These are phyloP conservation scores for Alternaria metachromatica DNA, from an alignment of 2,329 filamentous ascomycete genomes.

Conservation along the genomic window DNA sequence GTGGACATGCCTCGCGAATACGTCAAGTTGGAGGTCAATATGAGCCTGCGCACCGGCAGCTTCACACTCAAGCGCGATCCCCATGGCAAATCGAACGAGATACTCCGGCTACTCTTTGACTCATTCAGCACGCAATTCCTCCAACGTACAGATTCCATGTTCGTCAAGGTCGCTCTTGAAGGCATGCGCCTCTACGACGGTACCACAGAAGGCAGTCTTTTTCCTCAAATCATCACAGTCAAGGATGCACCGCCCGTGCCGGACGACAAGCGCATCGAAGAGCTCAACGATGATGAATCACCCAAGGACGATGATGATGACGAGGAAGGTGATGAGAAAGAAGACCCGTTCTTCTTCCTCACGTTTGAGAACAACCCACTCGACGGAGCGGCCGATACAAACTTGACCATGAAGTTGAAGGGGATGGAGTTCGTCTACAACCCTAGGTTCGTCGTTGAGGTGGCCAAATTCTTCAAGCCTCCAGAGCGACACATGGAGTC, in stretches of 20 bases:
- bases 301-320: slow-evolving; percentile 53
- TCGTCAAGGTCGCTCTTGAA: slow-evolving; percentile 87
- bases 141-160: slow-evolving; percentile 87
- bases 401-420: slow-evolving; percentile 88
- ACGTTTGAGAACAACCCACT: slow-evolving; percentile 95
- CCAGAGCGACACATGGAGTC: slow-evolving; percentile 99
- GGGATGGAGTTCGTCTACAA: slow-evolving; percentile 98
- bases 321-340: slow-evolving; percentile 54
- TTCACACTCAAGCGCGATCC: slow-evolving; percentile 91
- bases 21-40: slow-evolving; percentile 89
- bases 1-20: slow-evolving; percentile 91
- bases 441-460: slow-evolving; percentile 86
- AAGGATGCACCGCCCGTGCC: slow-evolving; percentile 77
- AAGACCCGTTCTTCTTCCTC: slow-evolving; percentile 88
- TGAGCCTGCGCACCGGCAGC: slow-evolving; percentile 92
- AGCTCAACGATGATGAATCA: slow-evolving; percentile 57
- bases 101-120: slow-evolving; percentile 92
- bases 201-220: slow-evolving; percentile 88
- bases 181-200: slow-evolving; percentile 95
- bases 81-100: slow-evolving; percentile 77
- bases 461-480: slow-evolving; percentile 94
- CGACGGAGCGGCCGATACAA: slow-evolving; percentile 88
- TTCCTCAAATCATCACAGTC: slow-evolving; percentile 92
- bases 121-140: slow-evolving; percentile 89
- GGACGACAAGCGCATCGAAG: slow-evolving; percentile 57